Conservation (phyloP, 768 basidiomycete species). For the Trametes elegans region DNA sequence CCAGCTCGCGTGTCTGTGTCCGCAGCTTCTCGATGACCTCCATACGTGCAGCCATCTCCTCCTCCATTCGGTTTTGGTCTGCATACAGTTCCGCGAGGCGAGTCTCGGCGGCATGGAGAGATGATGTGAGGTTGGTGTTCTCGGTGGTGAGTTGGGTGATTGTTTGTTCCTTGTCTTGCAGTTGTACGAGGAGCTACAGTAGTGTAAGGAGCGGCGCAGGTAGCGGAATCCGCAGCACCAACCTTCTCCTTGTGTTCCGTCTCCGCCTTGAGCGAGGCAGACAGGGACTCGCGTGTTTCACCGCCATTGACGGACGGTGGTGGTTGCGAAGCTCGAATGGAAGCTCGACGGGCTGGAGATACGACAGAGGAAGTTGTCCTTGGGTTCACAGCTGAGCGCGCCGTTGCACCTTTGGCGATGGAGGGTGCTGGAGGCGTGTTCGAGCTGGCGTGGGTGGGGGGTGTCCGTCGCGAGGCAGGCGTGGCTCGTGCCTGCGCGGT, state of each 20-base stretch:
- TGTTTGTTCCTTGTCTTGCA: slow-evolving; percentile 78
- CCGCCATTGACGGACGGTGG: slow-evolving; percentile 42
- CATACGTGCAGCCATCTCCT: slow-evolving; percentile 76
- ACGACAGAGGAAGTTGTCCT: slow-evolving; percentile 54
- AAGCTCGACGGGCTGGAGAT: slow-evolving; percentile 49
- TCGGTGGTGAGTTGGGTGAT: slow-evolving; percentile 60
- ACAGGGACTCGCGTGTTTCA: slow-evolving; percentile 55
- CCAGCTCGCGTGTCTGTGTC: slow-evolving; percentile 76
- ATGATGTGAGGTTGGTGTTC: slow-evolving; percentile 60
- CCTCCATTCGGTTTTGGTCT: slow-evolving; percentile 79
- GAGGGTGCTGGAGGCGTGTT: slow-evolving; percentile 40
- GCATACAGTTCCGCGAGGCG: slow-evolving; percentile 76
- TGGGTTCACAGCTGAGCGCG: slow-evolving; percentile 63
- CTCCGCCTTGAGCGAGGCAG: slow-evolving; percentile 68
- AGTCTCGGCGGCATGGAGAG: slow-evolving; percentile 67
- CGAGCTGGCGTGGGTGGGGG: slow-evolving; percentile 42
- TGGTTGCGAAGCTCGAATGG: slow-evolving; percentile 42
- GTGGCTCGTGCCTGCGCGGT: slow-evolving; percentile 44
- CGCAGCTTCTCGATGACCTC: slow-evolving; percentile 83
- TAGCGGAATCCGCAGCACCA: slow-evolving; percentile 21
- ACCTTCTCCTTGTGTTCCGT: slow-evolving; percentile 83
- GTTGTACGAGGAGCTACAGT: slow-evolving; percentile 66
- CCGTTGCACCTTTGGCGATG: slow-evolving; percentile 53
- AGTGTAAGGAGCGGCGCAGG: not conserved
- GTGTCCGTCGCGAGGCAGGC: slow-evolving; percentile 45